Evolutionary conservation across 768 basidiomycete genomes (phyloP).

Genomic region (Termitomyces sp.): DNA sequence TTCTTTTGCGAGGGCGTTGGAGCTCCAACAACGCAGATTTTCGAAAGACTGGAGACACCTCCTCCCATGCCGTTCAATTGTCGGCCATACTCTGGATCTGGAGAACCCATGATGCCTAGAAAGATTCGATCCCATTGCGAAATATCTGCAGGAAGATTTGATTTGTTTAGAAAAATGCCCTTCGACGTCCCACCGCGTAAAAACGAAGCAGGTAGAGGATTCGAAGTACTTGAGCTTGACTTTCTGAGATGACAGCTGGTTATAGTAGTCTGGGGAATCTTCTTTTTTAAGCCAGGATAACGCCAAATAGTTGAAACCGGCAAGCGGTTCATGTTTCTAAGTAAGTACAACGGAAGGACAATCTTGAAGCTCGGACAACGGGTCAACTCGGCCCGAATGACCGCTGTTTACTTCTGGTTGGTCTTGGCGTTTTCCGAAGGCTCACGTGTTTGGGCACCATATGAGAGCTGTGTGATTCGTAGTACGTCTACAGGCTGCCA

Average conservation of each 20-base stretch:
- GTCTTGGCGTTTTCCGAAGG: no score
- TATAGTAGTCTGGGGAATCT: background rate
- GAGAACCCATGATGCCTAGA: constrained; percentile 76
- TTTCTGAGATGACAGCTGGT: background rate
- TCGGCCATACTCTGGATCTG: constrained; percentile 58
- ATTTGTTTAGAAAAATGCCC: constrained; percentile 59
- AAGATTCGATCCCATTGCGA: constrained; percentile 57
- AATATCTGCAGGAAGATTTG: constrained; percentile 44
- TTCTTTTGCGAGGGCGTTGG: constrained; percentile 36
- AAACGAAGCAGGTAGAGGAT: constrained; percentile 47
- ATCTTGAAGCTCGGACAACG: background rate
- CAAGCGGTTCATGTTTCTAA: background rate
- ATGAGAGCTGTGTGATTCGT: no score
- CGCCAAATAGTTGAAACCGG: background rate
- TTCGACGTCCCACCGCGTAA: constrained; percentile 76
- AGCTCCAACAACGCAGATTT: constrained; percentile 60
- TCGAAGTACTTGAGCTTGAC: constrained; percentile 15
- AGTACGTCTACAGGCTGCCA: no score
- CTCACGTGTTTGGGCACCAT: no score
- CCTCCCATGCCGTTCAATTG: constrained; percentile 84
- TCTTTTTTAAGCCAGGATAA: background rate
- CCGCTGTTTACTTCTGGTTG: background rate
- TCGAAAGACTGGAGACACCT: constrained; percentile 69
- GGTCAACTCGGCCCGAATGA: background rate
- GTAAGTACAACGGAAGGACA: no score